Conservation (phyloP, 139 green algal species). For the Chlamydomonas sp. region DNA sequence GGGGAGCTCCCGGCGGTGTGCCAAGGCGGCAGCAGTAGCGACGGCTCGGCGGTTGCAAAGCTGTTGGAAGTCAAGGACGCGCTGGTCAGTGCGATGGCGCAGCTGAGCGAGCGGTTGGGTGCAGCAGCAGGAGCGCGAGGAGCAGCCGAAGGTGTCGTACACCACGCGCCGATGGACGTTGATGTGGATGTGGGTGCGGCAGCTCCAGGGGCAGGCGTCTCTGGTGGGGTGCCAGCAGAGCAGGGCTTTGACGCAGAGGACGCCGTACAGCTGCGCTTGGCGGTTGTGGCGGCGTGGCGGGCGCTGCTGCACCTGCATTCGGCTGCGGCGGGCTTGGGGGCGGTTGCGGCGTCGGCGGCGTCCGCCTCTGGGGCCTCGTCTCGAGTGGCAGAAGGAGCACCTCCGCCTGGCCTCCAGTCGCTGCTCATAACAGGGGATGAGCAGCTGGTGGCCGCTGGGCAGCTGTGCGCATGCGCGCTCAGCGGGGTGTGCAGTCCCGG, state of each 20-base stretch:
- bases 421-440: not conserved
- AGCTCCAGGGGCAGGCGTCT: too few species aligned
- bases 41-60: not conserved
- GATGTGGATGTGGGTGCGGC: too few species aligned
- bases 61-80: not conserved
- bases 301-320: constrained; percentile 10
- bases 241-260: not conserved
- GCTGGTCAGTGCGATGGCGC: not conserved
- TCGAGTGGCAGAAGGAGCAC: not conserved
- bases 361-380: not conserved
- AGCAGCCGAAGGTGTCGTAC: too few species aligned
- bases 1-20: not conserved
- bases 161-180: too few species aligned
- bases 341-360: too few species aligned
- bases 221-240: too few species aligned
- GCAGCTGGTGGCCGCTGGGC: not conserved
- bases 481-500: not conserved
- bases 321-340: not conserved
- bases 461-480: constrained; percentile 20
- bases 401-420: not conserved
- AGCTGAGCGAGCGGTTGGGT: not conserved
- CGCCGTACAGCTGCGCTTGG: constrained; percentile 25
- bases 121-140: not conserved
- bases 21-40: not conserved
- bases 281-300: not conserved